Evolutionary conservation across 371 early-diverging fungal genomes (phyloP), one percentile per base, ranked within the genome.

Genomic region (Mucor sp.): DNA sequence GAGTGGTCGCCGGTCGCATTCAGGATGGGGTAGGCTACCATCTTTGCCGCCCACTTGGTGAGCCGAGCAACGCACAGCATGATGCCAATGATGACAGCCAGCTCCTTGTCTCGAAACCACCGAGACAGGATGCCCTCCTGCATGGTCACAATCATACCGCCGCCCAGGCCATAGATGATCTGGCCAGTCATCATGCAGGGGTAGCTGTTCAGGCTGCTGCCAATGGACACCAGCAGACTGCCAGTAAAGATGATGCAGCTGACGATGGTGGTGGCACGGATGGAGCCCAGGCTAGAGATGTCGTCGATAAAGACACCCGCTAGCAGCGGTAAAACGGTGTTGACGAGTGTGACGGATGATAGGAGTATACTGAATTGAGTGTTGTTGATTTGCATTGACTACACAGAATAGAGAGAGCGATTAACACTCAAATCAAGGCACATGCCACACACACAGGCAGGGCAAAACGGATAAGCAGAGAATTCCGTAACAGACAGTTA

Each of bases 321-420:
- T 3, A 91, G 63, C 8, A 91, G 70, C 3, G 91, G 91, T 33
- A 91, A 65, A 17, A 91, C 69, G 0, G 91, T 91, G 70, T 89
- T 89, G 30, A 91, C 89, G 7, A 90, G 76, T 8, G 90, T 86
- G 6, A 91, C 90, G 11, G 90, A 82, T 25, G 91, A 90, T 61
- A 90, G 79, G 11, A 91, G 78, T 15, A 89, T 85, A 60, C 91
- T 86, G 66, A 90, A 91, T 58, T 91, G 87, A 9, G 90, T 81
- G 74, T 91, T 91, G 58, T 90, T 84, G 64, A 90, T 90, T 14
- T 74, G 69, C 81, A 81, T 78, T 27, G 67, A 58, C 81, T 81
- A 43, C 35, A 30, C 25, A 50, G 37, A 37, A 30, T 50, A 50
- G 37, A 37, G 37, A 37, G 14, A 37, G 37, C 37, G 37, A 37